Conservation (phyloP, 1,284 basidiomycete species). For the Ustilago nuda region DNA sequence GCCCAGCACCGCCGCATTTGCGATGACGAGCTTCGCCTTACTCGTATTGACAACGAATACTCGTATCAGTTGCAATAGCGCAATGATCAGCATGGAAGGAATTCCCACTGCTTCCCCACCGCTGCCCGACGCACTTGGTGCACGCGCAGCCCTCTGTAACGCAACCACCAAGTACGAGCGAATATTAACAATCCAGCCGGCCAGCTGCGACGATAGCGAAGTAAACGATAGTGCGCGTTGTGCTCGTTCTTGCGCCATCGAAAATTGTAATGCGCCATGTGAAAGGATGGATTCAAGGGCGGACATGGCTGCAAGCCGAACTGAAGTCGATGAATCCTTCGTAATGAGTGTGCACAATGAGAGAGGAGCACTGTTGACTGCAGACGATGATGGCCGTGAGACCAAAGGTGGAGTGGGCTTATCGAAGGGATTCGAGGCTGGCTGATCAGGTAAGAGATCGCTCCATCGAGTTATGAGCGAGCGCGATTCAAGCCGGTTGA, state of each 20-base stretch:
- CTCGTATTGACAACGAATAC: constrained; percentile 26
- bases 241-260: constrained; percentile 38
- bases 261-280: constrained; percentile 29
- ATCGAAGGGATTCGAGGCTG: background rate
- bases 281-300: constrained; percentile 28
- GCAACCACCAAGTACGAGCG: constrained; percentile 27
- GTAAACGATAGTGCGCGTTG: constrained; percentile 38
- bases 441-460: constrained; percentile 31
- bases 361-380: background rate
- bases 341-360: constrained; percentile 38
- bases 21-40: constrained; percentile 19
- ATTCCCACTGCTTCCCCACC: background rate
- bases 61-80: constrained; percentile 26
- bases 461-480: constrained; percentile 26
- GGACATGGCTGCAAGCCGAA: constrained; percentile 30
- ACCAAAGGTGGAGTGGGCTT: background rate
- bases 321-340: constrained; percentile 22
- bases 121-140: constrained; percentile 6
- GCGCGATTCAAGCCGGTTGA: constrained; percentile 26
- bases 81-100: constrained; percentile 16
- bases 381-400: background rate
- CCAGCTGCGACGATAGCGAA: constrained; percentile 42
- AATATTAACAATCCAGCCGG: constrained; percentile 39
- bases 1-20: constrained; percentile 15
- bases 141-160: constrained; percentile 20